These are phyloP conservation scores for Botrytis medusae DNA, from an alignment of 2,329 filamentous ascomycete species.

Conservation along the genomic window DNA sequence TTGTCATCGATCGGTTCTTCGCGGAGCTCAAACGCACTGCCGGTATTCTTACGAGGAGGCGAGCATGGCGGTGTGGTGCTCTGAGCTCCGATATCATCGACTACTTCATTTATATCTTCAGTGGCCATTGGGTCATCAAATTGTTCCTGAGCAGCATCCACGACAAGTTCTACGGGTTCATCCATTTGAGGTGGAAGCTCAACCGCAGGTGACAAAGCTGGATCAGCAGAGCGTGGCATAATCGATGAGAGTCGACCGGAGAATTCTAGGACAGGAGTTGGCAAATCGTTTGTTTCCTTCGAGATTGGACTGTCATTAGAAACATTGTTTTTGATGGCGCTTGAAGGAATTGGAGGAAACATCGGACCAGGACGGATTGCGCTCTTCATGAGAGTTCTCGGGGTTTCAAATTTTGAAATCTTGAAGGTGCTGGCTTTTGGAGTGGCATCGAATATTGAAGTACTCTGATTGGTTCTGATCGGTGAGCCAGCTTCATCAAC, in stretches of 20 bases:
- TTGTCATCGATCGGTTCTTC: slow-evolving; percentile 48
- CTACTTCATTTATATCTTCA: slow-evolving; percentile 27
- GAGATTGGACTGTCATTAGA: slow-evolving; percentile 17
- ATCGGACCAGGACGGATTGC: slow-evolving; percentile 30
- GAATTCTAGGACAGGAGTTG: slow-evolving; percentile 36
- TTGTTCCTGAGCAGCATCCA: slow-evolving; percentile 16
- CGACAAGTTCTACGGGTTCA: slow-evolving; percentile 20
- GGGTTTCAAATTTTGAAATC: slow-evolving; percentile 38
- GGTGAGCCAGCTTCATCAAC: slow-evolving; percentile 37
- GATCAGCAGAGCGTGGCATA: slow-evolving; percentile 41
- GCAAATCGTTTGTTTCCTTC: neutral
- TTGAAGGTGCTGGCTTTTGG: slow-evolving; percentile 37
- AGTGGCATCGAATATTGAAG: slow-evolving; percentile 31
- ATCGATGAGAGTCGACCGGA: slow-evolving; percentile 44
- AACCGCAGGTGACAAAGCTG: slow-evolving; percentile 26
- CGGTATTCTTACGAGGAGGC: slow-evolving; percentile 28
- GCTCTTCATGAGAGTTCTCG: slow-evolving; percentile 35
- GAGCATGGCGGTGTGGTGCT: slow-evolving; percentile 33
- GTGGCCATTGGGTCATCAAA: slow-evolving; percentile 23
- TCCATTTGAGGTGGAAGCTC: slow-evolving; percentile 24
- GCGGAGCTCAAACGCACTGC: slow-evolving; percentile 45
- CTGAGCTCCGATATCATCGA: slow-evolving; percentile 24
- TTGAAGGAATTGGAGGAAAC: slow-evolving; percentile 30
- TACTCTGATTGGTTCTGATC: slow-evolving; percentile 25
- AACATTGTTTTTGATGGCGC: slow-evolving; percentile 12